Conservation (phyloP, 345 rosid species). For the Trapa incisa region DNA sequence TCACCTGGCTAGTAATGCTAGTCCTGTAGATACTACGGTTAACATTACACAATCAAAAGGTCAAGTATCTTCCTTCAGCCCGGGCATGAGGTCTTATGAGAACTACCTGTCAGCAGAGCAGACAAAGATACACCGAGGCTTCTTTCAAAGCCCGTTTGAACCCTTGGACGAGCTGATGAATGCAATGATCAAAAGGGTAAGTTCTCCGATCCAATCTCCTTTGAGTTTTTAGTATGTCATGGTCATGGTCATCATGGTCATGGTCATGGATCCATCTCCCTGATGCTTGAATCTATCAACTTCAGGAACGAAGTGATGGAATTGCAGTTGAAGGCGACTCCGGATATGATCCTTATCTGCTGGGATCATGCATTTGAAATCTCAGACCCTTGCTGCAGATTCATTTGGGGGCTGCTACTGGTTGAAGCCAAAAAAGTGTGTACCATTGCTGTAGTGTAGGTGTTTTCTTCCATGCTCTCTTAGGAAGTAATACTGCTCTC, state of each 20-base stretch:
- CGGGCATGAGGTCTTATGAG: conserved; percentile 26
- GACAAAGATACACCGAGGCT: conserved; percentile 32
- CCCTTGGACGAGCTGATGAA: conserved; percentile 60
- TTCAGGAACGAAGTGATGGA: conserved; percentile 41
- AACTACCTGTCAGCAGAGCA: conserved; percentile 26
- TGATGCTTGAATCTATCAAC: not conserved
- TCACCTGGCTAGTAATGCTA: conserved; percentile 23
- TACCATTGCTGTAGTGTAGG: not conserved
- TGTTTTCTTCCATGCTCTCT: no score
- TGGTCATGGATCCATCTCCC: not conserved
- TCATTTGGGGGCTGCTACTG: not conserved
- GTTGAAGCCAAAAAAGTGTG: not conserved
- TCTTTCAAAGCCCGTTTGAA: conserved; percentile 32
- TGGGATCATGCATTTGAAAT: conserved; percentile 32
- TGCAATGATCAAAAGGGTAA: conserved; percentile 59
- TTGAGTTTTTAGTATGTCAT: not conserved
- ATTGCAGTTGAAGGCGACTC: conserved; percentile 43
- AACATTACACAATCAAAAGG: conserved; percentile 20
- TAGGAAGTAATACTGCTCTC: no score
- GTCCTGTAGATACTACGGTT: conserved; percentile 19
- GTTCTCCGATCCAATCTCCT: not conserved
- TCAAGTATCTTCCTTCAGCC: conserved; percentile 23
- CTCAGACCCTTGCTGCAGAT: not conserved
- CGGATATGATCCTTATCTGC: conserved; percentile 31
- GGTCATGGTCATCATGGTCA: not conserved